Percentiles rank a stretch among this genome's conserved stretches.
Conservation (phyloP, 371 early-diverging fungal genomes). For the Rhizopus stolonifer region DNA sequence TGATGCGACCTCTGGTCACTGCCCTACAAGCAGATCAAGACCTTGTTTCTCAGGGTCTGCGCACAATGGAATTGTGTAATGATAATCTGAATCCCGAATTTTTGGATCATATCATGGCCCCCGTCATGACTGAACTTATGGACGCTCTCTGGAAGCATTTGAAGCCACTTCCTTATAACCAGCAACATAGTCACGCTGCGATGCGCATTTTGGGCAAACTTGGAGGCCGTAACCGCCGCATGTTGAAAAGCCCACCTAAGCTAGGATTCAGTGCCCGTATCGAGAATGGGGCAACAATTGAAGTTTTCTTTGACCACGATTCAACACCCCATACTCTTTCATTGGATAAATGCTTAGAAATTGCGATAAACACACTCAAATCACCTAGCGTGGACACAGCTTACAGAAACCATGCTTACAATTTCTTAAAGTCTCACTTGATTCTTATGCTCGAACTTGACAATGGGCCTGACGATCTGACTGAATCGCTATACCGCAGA, state of each 20-base stretch:
- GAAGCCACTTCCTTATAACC: conserved; percentile 82
- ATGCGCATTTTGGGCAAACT: conserved; percentile 97
- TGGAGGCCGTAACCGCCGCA: conserved; percentile 87
- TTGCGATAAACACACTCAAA: conserved; percentile 61
- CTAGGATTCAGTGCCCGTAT: conserved; percentile 47
- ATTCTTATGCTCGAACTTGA: conserved; percentile 73
- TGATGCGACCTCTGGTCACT: conserved; percentile 95
- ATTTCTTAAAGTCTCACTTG: conserved; percentile 69
- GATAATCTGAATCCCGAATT: conserved; percentile 98
- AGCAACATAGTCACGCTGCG: conserved; percentile 80
- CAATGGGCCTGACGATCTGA: conserved; percentile 51
- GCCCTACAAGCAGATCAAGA: conserved; percentile 92
- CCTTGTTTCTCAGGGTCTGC: conserved; percentile 91
- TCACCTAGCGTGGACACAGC: conserved; percentile 48
- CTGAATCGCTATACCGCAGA: conserved; percentile 46
- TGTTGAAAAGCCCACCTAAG: conserved; percentile 69
- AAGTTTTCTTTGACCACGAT: conserved; percentile 61
- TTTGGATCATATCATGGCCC: conserved; percentile 93
- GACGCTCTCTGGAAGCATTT: conserved; percentile 89
- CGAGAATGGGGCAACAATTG: conserved; percentile 65
- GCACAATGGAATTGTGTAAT: conserved; percentile 96
- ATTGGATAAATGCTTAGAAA: conserved; percentile 54
- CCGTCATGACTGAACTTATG: conserved; percentile 93
- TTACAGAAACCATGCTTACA: conserved; percentile 70
- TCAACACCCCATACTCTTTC: conserved; percentile 52